Evolutionary conservation across 106 monocot genomes (phyloP).

Genomic region (Apostasia ramifera): DNA sequence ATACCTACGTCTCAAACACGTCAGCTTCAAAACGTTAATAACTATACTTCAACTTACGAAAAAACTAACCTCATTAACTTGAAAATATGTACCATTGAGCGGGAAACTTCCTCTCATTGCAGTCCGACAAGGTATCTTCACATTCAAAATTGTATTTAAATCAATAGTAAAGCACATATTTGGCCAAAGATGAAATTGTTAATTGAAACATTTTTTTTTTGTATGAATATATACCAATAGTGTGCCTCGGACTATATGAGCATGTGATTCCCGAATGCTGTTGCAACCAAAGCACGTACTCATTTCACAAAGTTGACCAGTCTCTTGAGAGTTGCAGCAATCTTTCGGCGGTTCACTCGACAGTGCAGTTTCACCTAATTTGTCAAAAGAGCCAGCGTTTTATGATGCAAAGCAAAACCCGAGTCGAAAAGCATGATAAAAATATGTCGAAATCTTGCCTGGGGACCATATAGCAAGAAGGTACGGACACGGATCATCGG

Average conservation of each 20-base stretch:
- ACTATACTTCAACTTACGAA: neutral
- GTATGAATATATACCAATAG: constrained; percentile 27
- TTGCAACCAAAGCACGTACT: constrained; percentile 50
- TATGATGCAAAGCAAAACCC: neutral
- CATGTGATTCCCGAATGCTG: constrained; percentile 33
- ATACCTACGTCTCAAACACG: constrained; percentile 9
- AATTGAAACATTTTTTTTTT: too few relatives aligned
- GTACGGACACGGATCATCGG: constrained; percentile 52
- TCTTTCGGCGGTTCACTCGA: constrained; percentile 34
- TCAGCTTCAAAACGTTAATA: neutral
- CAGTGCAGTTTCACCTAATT: constrained; percentile 50
- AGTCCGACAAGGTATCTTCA: constrained; percentile 19
- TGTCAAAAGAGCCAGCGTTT: neutral
- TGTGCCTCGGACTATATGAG: constrained; percentile 50
- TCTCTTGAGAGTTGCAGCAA: constrained; percentile 23
- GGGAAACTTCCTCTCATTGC: constrained; percentile 28
- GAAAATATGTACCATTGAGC: constrained; percentile 29
- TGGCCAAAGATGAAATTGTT: neutral
- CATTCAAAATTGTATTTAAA: neutral
- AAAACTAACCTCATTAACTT: constrained; percentile 25
- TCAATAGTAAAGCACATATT: neutral
- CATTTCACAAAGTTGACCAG: constrained; percentile 23
- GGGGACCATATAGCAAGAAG: constrained; percentile 59
- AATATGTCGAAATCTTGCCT: constrained; percentile 23
- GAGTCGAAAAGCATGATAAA: neutral